A percentile compares a stretch with the other conserved stretches of the same genome.
Conservation (phyloP, 345 rosid genomes). For the Brassica juncea region DNA sequence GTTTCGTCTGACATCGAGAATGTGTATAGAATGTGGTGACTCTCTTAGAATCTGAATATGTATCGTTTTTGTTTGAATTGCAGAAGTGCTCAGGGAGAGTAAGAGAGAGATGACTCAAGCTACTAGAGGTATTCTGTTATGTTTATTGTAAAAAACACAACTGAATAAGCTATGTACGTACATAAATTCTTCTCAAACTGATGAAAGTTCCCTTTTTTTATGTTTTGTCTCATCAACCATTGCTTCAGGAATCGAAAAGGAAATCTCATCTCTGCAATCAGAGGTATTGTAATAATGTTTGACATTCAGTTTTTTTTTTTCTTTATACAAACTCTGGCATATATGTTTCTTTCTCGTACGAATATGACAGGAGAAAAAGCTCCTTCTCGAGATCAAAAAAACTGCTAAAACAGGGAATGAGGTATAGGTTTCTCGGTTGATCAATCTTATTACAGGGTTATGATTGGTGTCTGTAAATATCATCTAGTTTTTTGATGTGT, state of each 20-base stretch:
- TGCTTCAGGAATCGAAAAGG: constrained; percentile 79
- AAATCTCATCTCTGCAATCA: constrained; percentile 71
- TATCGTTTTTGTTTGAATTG: constrained; percentile 15
- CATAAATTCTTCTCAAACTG: neutral
- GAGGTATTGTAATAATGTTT: constrained; percentile 51
- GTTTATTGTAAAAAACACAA: too few species aligned
- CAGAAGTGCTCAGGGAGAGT: constrained; percentile 91
- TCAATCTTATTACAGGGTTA: too few species aligned
- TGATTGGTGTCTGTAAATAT: neutral
- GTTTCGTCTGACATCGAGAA: constrained; percentile 4
- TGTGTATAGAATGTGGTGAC: neutral
- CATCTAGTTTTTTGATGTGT: neutral
- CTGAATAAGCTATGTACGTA: neutral
- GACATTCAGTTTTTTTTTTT: neutral
- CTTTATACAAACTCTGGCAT: neutral
- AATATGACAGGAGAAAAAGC: constrained; percentile 77
- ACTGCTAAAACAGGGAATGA: constrained; percentile 95
- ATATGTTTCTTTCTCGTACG: constrained; percentile 18
- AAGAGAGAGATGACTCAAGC: constrained; percentile 89
- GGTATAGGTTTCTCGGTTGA: constrained; percentile 37
- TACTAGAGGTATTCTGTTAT: constrained; percentile 63
- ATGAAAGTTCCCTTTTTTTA: neutral
- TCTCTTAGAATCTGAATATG: neutral
- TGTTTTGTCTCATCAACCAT: neutral
- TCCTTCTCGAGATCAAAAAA: constrained; percentile 86